Base-by-base conservation (phyloP, 306 rosid species). In the Urtica urens region DNA sequence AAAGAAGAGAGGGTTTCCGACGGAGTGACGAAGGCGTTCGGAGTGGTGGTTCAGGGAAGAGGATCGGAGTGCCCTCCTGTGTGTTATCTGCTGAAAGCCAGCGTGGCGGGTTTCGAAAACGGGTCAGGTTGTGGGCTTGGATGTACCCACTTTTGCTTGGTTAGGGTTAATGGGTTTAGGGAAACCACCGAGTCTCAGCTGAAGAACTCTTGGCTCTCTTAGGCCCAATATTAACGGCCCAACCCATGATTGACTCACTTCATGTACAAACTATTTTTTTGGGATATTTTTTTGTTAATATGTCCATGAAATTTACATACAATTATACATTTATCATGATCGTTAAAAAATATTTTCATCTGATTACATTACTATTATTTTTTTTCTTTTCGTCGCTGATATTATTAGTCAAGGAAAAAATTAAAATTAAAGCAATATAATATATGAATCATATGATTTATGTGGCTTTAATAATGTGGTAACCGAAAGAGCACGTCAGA, bases 41-140 rank as follows among this genome's bases (percentile, higher is more conserved):
- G 94, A 17, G 4, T 84, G 3, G 72, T 84, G 70, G 80, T 80
- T 62, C 94, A 84, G 60, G 92, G 83, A 11, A 84, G 66, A 18
- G 77, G 81, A 2, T 46, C 31, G 1, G 83, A 75, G 19, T 62
- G 74, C 30, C 79, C 66, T 0, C 86, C 94, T 9, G 71, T 62
- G 15, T 84, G 94, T 29, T 84, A 84, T 55, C 44, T 80, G 53
- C 22, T 84, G 52, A 80, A 80, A 34, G 80, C 94, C 1, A 65
- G 66, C 11, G 56, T 71, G 10, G 71, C 46, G 3, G n/a, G 24
- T 25, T 69, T 45, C 24, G 74, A 72, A 13, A 54, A 70, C 6
- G 80, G 80, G 0, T 8, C 27, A 0, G 81, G 78, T 0, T 18
- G 51, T 60, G 83, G 81, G 0, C 3, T 58, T 2, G 72, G 55